Conservation (phyloP, 2,329 filamentous ascomycete genomes). For the Alternaria sp. region DNA sequence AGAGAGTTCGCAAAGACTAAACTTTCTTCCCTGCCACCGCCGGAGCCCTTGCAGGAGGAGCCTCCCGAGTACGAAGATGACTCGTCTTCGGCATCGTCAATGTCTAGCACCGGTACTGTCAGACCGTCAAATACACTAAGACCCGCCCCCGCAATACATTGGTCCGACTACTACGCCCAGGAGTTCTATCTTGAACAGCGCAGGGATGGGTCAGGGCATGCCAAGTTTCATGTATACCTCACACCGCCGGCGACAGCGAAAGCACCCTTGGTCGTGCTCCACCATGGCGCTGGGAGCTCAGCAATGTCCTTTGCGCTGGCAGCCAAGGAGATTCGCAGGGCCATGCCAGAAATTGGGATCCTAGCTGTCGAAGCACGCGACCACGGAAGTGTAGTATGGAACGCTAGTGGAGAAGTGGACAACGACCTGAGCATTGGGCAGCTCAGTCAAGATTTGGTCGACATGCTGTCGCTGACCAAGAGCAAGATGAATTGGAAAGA, state of each 20-base stretch:
- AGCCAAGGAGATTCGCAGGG: constrained; percentile 75
- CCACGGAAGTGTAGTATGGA: constrained; percentile 73
- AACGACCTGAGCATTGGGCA: constrained; percentile 75
- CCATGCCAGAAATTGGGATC: constrained; percentile 80
- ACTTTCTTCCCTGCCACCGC: constrained; percentile 66
- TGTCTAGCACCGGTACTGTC: constrained; percentile 91
- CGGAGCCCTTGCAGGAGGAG: constrained; percentile 56
- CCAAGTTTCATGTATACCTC: constrained; percentile 84
- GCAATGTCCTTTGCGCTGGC: constrained; percentile 90
- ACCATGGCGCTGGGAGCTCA: constrained; percentile 93
- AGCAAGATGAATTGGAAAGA: constrained; percentile 73
- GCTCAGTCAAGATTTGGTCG: constrained; percentile 74
- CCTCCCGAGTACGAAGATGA: constrained; percentile 60
- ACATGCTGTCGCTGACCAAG: constrained; percentile 72
- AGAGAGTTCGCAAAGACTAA: constrained; percentile 80
- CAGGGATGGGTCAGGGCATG: constrained; percentile 45
- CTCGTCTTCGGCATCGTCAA: constrained; percentile 71
- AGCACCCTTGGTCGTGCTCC: constrained; percentile 87
- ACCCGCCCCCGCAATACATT: constrained; percentile 68
- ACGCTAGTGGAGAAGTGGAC: constrained; percentile 44
- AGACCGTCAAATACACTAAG: constrained; percentile 77
- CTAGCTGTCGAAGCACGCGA: constrained; percentile 85
- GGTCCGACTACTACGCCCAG: constrained; percentile 90
- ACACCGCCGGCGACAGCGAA: constrained; percentile 72
- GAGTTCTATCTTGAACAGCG: constrained; percentile 74